A percentile compares a stretch with the other conserved stretches of the same genome.
Conservation (phyloP, 257 asterid genomes). For the Solanum dulcamara region DNA sequence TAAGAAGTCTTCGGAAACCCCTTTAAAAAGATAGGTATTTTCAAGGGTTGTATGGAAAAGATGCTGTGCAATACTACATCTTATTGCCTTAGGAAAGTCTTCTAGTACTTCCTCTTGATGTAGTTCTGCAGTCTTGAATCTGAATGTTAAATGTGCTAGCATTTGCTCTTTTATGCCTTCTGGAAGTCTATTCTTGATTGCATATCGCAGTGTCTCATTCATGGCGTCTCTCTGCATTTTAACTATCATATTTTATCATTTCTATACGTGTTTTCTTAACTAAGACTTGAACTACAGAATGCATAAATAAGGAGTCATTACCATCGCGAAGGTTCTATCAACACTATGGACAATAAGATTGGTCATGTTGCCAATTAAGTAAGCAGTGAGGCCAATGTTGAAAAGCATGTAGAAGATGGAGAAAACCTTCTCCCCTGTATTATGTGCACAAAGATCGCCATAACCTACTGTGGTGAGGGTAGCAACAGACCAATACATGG, state of each 20-base stretch:
- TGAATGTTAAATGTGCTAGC: slow-evolving; percentile 75
- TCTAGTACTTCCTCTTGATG: slow-evolving; percentile 83
- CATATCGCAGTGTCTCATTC: slow-evolving; percentile 55
- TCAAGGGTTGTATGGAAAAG: slow-evolving; percentile 61
- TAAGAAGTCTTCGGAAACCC: slow-evolving; percentile 61
- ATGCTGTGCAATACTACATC: slow-evolving; percentile 81
- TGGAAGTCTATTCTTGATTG: slow-evolving; percentile 82
- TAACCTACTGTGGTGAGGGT: slow-evolving; percentile 91
- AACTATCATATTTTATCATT: not conserved
- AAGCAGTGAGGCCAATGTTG: slow-evolving; percentile 92
- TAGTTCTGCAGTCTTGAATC: slow-evolving; percentile 82
- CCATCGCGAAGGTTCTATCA: slow-evolving; percentile 67
- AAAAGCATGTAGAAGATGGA: slow-evolving; percentile 83
- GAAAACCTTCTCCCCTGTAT: slow-evolving; percentile 77
- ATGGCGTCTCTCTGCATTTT: slow-evolving; percentile 73
- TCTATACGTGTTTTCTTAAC: not conserved
- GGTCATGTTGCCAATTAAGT: slow-evolving; percentile 92
- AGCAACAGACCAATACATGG: slow-evolving; percentile 86
- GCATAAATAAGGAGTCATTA: slow-evolving; percentile 7
- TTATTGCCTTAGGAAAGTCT: slow-evolving; percentile 81
- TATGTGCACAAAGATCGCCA: slow-evolving; percentile 76
- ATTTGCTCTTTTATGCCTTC: slow-evolving; percentile 74
- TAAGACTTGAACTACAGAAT: not conserved
- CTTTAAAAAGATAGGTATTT: slow-evolving; percentile 69
- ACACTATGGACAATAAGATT: slow-evolving; percentile 78